Percentiles rank a stretch among this genome's conserved stretches.
phyloP scores from a whole-genome alignment of 2,329 filamentous ascomycete genomes.

The Pseudogymnoascus sp. region DNA sequence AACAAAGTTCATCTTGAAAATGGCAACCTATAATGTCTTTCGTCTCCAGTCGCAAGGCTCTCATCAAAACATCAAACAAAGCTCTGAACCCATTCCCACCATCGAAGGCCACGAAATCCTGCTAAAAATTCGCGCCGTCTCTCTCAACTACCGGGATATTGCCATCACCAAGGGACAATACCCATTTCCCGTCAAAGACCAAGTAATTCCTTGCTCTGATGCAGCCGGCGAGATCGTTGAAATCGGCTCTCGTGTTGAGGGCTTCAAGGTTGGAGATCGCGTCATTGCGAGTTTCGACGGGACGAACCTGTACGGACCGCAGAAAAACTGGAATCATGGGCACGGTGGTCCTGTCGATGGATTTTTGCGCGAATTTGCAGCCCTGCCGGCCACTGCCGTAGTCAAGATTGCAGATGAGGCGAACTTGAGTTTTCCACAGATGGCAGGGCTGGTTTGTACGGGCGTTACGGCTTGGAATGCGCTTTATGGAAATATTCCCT shows the following conservation, averaged over 20 bases:
- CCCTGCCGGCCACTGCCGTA: slow-evolving; percentile 35
- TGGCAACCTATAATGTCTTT: slow-evolving; percentile 19
- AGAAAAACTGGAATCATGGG: slow-evolving; percentile 14
- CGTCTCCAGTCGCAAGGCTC: slow-evolving; percentile 14
- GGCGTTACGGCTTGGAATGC: slow-evolving; percentile 45
- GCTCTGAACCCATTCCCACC: slow-evolving; percentile 26
- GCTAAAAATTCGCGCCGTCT: slow-evolving; percentile 28
- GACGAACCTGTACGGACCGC: slow-evolving; percentile 24
- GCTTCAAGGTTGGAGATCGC: slow-evolving; percentile 29
- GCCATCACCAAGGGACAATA: slow-evolving; percentile 29
- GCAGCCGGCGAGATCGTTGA: slow-evolving; percentile 32
- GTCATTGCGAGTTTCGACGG: slow-evolving; percentile 29
- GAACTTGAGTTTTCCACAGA: slow-evolving; percentile 36
- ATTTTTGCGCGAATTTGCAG: slow-evolving; percentile 37
- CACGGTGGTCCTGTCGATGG: slow-evolving; percentile 33
- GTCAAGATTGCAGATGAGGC: slow-evolving; percentile 45
- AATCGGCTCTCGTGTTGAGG: slow-evolving; percentile 26
- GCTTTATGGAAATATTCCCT: slow-evolving; percentile 37
- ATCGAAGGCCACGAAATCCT: slow-evolving; percentile 28
- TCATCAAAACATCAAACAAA: slow-evolving; percentile 22
- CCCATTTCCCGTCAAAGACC: slow-evolving; percentile 29
- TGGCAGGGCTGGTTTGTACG: slow-evolving; percentile 42
- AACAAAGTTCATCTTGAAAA: background rate
- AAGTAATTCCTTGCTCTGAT: slow-evolving; percentile 35
- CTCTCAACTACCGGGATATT: slow-evolving; percentile 34